Base-by-base conservation (phyloP, 768 basidiomycete genomes). In the Dendrothele bispora region DNA sequence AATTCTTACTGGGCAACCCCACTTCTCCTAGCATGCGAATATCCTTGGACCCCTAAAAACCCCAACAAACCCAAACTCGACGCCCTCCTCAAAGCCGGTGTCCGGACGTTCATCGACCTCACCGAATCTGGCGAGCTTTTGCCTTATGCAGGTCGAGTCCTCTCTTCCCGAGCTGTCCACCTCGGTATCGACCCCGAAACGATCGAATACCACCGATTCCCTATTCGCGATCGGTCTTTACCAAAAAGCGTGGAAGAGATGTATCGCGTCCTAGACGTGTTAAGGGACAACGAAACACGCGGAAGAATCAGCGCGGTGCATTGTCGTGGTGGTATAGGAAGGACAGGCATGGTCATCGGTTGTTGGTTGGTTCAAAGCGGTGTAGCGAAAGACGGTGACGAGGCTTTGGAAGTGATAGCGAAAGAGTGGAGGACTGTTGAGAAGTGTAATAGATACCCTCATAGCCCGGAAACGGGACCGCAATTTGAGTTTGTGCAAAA, bases 1-100 rank as follows among this genome's bases (percentile, higher is more conserved):
- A 91, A 91, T 65, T 87, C 84, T 0, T 90, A 90, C 69, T 91
- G 88, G 88, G 88, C 86, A 0, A 88, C 86, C 0, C 74, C 82
- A 0, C 65, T 73, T 10, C 76, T 91, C 28, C 73, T 89, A 45
- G 88, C 88, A 0, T 89, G 86, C 77, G 88, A 91, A 59, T 90
- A 89, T 63, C 88, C 88, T 1, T 91, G 84, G 81, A 69, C 79
- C 15, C 85, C 84, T 4, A 76, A 73, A 50, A 71, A 77, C 62
- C 67, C 73, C 7, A 62, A 71, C 51, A 74, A 72, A 46, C 84
- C 86, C 52, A 89, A 91, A 58, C 77, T 91, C 52, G 86, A 88
- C 67, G 79, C 80, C 0, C 74, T 91, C 43, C 79, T 91, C 21
- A 68, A 68, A 8, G 80, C 86, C 1, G 88, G 88, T 39, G 83